These are phyloP conservation scores for Notholithocarpus densiflorus DNA, from an alignment of 306 rosid genomes.

Conservation along the genomic window DNA sequence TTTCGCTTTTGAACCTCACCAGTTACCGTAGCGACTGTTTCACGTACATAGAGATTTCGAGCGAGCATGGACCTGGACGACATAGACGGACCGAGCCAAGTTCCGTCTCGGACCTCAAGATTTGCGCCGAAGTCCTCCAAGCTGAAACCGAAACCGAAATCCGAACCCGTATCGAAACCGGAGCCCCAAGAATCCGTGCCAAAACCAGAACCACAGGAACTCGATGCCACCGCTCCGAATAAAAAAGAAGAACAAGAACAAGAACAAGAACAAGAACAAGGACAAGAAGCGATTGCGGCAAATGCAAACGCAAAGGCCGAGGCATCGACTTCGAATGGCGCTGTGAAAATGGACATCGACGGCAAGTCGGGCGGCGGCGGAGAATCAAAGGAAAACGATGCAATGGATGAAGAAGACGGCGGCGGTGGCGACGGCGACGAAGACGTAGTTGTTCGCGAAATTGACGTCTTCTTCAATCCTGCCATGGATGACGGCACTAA, in stretches of 20 bases:
- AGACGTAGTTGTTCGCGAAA: constrained; percentile 75
- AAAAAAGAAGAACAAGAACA: constrained; percentile 34
- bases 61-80: constrained; percentile 82
- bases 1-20: neutral
- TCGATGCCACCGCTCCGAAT: constrained; percentile 14
- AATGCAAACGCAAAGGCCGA: constrained; percentile 17
- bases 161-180: constrained; percentile 22
- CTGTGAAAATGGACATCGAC: constrained; percentile 43
- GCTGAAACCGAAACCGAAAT: constrained; percentile 50
- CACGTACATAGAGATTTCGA: neutral
- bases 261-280: no score
- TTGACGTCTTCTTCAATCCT: constrained; percentile 71
- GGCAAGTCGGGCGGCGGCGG: constrained; percentile 27
- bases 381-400: constrained; percentile 37
- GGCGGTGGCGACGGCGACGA: constrained; percentile 14
- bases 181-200: constrained; percentile 23
- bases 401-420: constrained; percentile 40
- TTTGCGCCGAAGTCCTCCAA: constrained; percentile 69
- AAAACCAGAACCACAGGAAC: constrained; percentile 35
- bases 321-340: constrained; percentile 21
- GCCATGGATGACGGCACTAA: constrained; percentile 42
- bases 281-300: constrained; percentile 8
- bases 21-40: neutral
- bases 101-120: constrained; percentile 47
- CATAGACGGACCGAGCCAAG: constrained; percentile 43